Percentiles rank a stretch among this genome's conserved stretches.
Conservation (phyloP, 805 yeast genomes). For the Saccharomycopsis selenospora region DNA sequence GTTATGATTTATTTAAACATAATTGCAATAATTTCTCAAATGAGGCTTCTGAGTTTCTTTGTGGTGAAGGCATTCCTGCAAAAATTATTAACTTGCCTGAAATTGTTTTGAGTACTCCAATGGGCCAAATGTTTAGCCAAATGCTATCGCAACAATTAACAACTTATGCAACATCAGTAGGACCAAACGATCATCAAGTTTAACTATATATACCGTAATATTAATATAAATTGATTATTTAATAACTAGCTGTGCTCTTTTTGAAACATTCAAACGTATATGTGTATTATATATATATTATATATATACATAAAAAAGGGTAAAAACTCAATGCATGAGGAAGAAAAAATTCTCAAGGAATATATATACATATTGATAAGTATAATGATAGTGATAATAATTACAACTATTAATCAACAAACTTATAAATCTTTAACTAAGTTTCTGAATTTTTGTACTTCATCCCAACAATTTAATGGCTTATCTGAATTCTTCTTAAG, state of each 20-base stretch:
- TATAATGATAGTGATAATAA: too few relatives aligned
- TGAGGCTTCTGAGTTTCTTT: constrained; percentile 48
- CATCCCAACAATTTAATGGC: constrained; percentile 77
- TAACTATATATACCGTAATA: too few relatives aligned
- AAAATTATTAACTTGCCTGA: constrained; percentile 47
- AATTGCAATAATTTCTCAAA: constrained; percentile 66
- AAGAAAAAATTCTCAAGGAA: too few relatives aligned
- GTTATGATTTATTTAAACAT: constrained; percentile 52
- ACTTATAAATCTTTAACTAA: constrained; percentile 42
- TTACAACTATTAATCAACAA: too few relatives aligned
- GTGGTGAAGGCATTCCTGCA: constrained; percentile 47
- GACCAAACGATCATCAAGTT: constrained; percentile 17
- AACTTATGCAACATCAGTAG: constrained; percentile 14
- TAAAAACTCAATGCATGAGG: too few relatives aligned
- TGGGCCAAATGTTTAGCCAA: constrained; percentile 41
- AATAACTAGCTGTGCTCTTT: too few relatives aligned
- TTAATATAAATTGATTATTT: too few relatives aligned
- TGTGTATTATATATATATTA: too few relatives aligned
- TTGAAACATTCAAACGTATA: too few relatives aligned
- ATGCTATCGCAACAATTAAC: constrained; percentile 26
- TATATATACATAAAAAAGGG: too few relatives aligned
- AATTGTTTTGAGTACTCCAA: constrained; percentile 42
- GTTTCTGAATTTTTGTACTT: constrained; percentile 61
- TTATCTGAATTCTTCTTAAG: constrained; percentile 54
- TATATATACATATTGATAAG: too few relatives aligned